Base-by-base conservation (phyloP, 345 rosid species). In the Ceriops decandra region DNA sequence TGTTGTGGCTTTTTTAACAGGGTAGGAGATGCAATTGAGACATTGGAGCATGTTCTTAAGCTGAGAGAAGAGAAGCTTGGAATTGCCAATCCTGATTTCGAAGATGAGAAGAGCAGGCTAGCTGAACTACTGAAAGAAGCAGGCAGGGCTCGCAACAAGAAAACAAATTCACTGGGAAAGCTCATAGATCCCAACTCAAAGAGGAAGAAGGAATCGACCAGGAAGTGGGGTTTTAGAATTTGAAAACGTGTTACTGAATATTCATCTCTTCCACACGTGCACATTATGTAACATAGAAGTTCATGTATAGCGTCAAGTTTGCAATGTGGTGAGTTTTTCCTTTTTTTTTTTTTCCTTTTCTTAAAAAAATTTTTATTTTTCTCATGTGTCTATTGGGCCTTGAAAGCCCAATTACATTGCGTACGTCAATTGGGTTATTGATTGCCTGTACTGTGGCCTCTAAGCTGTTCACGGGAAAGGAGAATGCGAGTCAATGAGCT, bases 41-140 rank as follows among this genome's bases (percentile, higher is more conserved):
- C 88, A 62, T 71, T 95, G 84, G 99, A 92, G 82, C 78, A 86
- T 65, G 91, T 95, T 68, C 84, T 92, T 66, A 92, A 95, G 82
- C 62, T 95, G 67, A 87, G 99, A 82, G 99, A 95, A 67, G 99
- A 95, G 70, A 87, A 90, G 87, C 97, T 95, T 0, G 99, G 99
- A 64, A 95, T 77, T 26, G 99, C 99, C 1, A 95, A 95, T 77
- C 99, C 98, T 0, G 99, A 95, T 80, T 95, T 92, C 21, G 96
- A 92, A 73, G 99, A 88, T 28, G 99, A 95, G 82, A 90, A 90
- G 95, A 85, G 80, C 66, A 81, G 99, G 79, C 77, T 95, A 66
- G 88, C 92, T 0, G 98, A 95, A 84, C 97, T 95, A 51, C 85
- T 95, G 69, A 95, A 95, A 79, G 99, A 95, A 76, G 97, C 99